A percentile compares a stretch with the other conserved stretches of the same genome.
Evolutionary conservation across 2,329 filamentous ascomycete species (phyloP).

Genomic region (Phialocephala sp.): DNA sequence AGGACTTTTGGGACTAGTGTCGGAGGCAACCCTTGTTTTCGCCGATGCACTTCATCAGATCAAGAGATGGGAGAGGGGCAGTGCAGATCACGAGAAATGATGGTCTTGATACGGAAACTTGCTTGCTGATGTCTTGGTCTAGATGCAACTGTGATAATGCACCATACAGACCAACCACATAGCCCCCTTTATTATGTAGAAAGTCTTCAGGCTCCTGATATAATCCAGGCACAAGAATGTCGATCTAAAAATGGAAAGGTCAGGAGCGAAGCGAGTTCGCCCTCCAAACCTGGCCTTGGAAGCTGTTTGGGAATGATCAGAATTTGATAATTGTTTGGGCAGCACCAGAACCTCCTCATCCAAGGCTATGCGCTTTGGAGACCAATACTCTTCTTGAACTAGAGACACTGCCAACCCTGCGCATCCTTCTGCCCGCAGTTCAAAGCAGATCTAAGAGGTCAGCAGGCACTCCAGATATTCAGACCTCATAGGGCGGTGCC

Average conservation of each 20-base stretch:
- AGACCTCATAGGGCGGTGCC: constrained; percentile 17
- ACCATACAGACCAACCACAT: background rate
- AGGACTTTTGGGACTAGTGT: constrained; percentile 13
- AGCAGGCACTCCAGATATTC: constrained; percentile 27
- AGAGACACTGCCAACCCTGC: constrained; percentile 14
- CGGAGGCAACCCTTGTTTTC: constrained; percentile 21
- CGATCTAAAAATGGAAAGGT: constrained; percentile 21
- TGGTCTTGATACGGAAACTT: constrained; percentile 3
- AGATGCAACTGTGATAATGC: background rate
- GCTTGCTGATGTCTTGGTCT: constrained; percentile 5
- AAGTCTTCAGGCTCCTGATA: background rate
- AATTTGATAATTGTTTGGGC: constrained; percentile 9
- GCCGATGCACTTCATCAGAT: constrained; percentile 11
- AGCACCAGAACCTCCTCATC: constrained; percentile 3
- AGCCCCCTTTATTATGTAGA: constrained; percentile 7
- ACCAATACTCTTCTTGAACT: constrained; percentile 9
- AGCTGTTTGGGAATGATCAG: background rate
- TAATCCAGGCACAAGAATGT: constrained; percentile 20
- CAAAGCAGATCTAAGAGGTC: constrained; percentile 23
- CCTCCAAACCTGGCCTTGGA: background rate
- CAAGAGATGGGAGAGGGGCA: background rate
- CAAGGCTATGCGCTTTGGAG: background rate
- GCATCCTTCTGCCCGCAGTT: constrained; percentile 6
- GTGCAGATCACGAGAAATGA: background rate
- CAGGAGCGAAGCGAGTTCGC: background rate